Percentiles rank a stretch among this genome's conserved stretches.
These are phyloP conservation scores for Phytophthora constricta DNA, from an alignment of 352 stramenopile genomes.

Conservation along the genomic window DNA sequence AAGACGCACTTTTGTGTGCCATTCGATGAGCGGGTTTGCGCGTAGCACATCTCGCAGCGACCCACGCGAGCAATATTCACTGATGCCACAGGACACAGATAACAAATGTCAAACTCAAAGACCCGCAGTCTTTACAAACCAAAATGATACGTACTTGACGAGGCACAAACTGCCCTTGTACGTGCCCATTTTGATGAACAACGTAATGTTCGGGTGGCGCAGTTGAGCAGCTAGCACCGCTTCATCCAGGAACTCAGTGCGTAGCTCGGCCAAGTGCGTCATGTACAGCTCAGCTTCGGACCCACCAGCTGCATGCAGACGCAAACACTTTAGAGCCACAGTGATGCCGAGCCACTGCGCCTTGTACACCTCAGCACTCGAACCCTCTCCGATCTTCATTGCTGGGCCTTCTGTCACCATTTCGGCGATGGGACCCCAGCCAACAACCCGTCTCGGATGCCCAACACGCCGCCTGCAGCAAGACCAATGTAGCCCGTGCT, in stretches of 20 bases:
- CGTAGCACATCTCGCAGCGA: constrained; percentile 69
- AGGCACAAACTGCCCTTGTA: constrained; percentile 74
- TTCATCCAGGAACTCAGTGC: constrained; percentile 73
- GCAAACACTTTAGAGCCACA: constrained; percentile 78
- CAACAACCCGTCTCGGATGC: constrained; percentile 22
- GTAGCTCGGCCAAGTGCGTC: constrained; percentile 67
- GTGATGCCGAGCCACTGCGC: constrained; percentile 79
- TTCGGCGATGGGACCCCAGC: constrained; percentile 49
- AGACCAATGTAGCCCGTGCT: constrained; percentile 18
- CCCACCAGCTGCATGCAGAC: constrained; percentile 37
- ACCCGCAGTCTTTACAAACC: neutral
- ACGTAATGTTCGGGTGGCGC: constrained; percentile 76
- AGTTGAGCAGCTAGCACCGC: constrained; percentile 66
- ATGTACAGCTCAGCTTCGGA: constrained; percentile 69
- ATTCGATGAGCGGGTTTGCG: constrained; percentile 68
- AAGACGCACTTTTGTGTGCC: constrained; percentile 69
- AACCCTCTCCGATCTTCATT: constrained; percentile 72
- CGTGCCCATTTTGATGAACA: constrained; percentile 76
- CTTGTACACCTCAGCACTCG: constrained; percentile 71
- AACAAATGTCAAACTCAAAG: constrained; percentile 1
- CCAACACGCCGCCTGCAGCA: constrained; percentile 14
- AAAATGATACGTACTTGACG: constrained; percentile 62
- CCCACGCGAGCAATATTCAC: constrained; percentile 71
- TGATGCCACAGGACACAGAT: constrained; percentile 27
- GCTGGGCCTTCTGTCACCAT: constrained; percentile 68